Evolutionary conservation across 768 basidiomycete species (phyloP).

Genomic region (Galerina marginata): DNA sequence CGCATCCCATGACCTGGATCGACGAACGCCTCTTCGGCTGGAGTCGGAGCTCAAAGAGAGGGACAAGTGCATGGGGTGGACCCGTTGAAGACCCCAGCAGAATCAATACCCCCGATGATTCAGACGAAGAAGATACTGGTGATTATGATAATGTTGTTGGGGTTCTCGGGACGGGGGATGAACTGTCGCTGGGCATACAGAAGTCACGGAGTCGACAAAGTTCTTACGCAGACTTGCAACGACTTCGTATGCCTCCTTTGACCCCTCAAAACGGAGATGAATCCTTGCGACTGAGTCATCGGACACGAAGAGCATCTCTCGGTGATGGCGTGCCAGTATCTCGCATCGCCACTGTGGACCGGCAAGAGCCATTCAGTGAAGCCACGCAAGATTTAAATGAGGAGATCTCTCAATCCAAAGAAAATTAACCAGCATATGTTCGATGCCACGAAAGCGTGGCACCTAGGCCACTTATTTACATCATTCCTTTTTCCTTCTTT

Average conservation of each 20-base stretch:
- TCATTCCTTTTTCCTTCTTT: not conserved
- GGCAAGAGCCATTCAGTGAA: conserved; percentile 59
- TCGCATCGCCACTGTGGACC: conserved; percentile 65
- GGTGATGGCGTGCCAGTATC: conserved; percentile 67
- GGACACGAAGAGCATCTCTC: conserved; percentile 66
- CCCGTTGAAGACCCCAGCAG: conserved; percentile 62
- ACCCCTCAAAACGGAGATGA: conserved; percentile 31
- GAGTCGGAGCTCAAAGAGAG: conserved; percentile 75
- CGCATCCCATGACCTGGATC: conserved; percentile 94
- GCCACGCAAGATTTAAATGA: conserved; percentile 73
- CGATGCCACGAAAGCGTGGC: not conserved
- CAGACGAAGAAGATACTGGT: conserved; percentile 87
- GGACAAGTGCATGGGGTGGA: conserved; percentile 90
- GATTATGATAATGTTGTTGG: conserved; percentile 92
- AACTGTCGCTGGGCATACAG: conserved; percentile 34
- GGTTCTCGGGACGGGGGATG: conserved; percentile 59
- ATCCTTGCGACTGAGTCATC: conserved; percentile 48
- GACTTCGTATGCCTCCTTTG: conserved; percentile 51
- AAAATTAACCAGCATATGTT: not conserved
- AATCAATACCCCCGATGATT: conserved; percentile 72
- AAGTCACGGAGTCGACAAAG: conserved; percentile 67
- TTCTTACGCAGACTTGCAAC: conserved; percentile 85
- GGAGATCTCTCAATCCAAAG: conserved; percentile 52
- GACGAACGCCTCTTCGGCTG: conserved; percentile 95
- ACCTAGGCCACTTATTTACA: not conserved